A percentile compares a stretch with the other conserved stretches of the same genome.
phyloP scores from a whole-genome alignment of 2,329 filamentous ascomycete genomes.

The Gaeumannomyces tritici region DNA sequence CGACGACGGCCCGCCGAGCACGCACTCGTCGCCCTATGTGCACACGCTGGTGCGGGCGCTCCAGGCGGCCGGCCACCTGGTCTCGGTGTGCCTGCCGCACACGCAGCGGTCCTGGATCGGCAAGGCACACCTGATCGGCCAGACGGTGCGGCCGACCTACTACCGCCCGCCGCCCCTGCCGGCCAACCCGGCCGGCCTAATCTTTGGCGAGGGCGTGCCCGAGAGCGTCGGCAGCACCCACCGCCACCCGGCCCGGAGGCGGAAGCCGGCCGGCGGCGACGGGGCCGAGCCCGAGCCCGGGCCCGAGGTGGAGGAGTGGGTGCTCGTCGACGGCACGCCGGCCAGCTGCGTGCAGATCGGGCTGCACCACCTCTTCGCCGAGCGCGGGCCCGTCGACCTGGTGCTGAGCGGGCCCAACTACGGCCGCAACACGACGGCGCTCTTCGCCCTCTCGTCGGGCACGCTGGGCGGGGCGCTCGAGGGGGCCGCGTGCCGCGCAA shows the following conservation, averaged over 20 bases:
- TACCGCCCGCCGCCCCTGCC: conserved; percentile 49
- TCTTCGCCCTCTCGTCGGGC: conserved; percentile 69
- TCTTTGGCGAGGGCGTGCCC: conserved; percentile 27
- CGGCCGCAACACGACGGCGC: conserved; percentile 70
- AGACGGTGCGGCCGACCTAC: conserved; percentile 75
- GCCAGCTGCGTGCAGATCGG: conserved; percentile 77
- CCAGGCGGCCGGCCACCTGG: conserved; percentile 67
- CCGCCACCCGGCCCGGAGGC: conserved; percentile 33
- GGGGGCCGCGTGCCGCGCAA: conserved; percentile 59
- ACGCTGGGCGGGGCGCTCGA: conserved; percentile 72
- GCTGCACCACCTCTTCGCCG: conserved; percentile 67
- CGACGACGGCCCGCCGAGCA: conserved; percentile 73
- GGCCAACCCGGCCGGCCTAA: conserved; percentile 22
- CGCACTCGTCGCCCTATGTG: conserved; percentile 70
- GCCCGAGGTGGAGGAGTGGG: conserved; percentile 62
- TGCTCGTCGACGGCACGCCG: conserved; percentile 72
- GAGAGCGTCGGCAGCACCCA: conserved; percentile 56
- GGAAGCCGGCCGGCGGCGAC: background rate
- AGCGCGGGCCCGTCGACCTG: conserved; percentile 62
- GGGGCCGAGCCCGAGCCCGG: conserved; percentile 10
- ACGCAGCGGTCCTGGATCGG: conserved; percentile 96
- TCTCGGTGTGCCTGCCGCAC: conserved; percentile 86
- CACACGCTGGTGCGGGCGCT: conserved; percentile 64
- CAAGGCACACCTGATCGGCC: conserved; percentile 92
- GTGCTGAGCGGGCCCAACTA: conserved; percentile 78